Percentiles rank a stretch among this genome's conserved stretches.
Conservation (phyloP, 2,329 filamentous ascomycete genomes). For the Fusarium praegraminearum region DNA sequence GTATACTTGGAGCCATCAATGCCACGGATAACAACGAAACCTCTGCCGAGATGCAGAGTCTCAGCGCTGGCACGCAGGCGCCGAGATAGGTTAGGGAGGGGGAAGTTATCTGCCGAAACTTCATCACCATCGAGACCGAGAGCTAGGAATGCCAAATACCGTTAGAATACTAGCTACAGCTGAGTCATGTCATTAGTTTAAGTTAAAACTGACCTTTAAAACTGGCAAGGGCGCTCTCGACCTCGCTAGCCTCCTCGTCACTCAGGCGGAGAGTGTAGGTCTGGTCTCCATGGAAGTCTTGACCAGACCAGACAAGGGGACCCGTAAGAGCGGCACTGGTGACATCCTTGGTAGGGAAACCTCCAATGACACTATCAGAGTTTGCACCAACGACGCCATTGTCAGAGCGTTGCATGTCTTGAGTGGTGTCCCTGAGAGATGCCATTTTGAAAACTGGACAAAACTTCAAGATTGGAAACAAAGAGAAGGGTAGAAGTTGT, state of each 20-base stretch:
- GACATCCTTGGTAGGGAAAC: slow-evolving; percentile 15
- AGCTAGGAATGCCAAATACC: slow-evolving; percentile 6
- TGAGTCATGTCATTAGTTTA: neutral
- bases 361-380: slow-evolving; percentile 20
- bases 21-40: slow-evolving; percentile 68
- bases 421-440: slow-evolving; percentile 22
- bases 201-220: slow-evolving; percentile 47
- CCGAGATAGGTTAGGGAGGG: slow-evolving; percentile 53
- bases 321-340: slow-evolving; percentile 30
- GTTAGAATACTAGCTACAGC: slow-evolving; percentile 27
- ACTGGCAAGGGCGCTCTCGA: slow-evolving; percentile 43
- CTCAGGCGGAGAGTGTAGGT: slow-evolving; percentile 36
- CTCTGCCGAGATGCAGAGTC: slow-evolving; percentile 57
- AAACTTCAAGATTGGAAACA: neutral
- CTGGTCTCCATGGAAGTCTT: slow-evolving; percentile 32
- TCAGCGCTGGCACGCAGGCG: slow-evolving; percentile 52
- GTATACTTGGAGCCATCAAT: slow-evolving; percentile 61
- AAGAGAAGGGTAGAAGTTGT: neutral
- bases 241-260: slow-evolving; percentile 31
- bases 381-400: slow-evolving; percentile 20
- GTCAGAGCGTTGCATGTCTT: slow-evolving; percentile 17
- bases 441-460: slow-evolving; percentile 16
- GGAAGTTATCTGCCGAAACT: slow-evolving; percentile 53
- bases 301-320: slow-evolving; percentile 45
- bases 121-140: slow-evolving; percentile 38